A percentile compares a stretch with the other conserved stretches of the same genome.
phyloP scores from a whole-genome alignment of 768 basidiomycete genomes.

The Kwoniella mangroviensis region DNA sequence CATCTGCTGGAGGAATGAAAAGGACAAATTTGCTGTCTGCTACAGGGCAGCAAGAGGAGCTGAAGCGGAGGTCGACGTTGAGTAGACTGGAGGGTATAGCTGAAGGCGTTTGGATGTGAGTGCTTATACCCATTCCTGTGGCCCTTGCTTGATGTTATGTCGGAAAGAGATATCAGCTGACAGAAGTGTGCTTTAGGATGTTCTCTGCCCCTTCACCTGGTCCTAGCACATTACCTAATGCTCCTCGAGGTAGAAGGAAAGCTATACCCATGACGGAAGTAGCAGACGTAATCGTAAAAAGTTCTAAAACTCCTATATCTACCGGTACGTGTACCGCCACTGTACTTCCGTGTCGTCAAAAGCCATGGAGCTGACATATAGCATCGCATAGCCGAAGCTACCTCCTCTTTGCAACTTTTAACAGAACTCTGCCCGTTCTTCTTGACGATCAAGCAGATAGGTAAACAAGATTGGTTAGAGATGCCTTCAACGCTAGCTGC shows the following conservation, averaged over 20 bases:
- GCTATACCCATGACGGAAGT: conserved; percentile 56
- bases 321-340: conserved; percentile 34
- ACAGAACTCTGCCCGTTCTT: conserved; percentile 57
- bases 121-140: not conserved
- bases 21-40: conserved; percentile 32
- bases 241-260: conserved; percentile 42
- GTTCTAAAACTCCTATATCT: conserved; percentile 57
- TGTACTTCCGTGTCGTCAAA: not conserved
- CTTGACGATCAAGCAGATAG: conserved; percentile 45
- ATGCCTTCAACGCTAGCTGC: conserved; percentile 45
- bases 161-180: not conserved
- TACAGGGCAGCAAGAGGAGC: conserved; percentile 48
- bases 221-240: conserved; percentile 34
- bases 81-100: conserved; percentile 56
- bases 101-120: conserved; percentile 58
- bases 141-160: not conserved
- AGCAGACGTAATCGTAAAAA: conserved; percentile 56
- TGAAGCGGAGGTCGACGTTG: conserved; percentile 56
- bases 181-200: conserved; percentile 34
- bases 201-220: conserved; percentile 47
- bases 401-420: conserved; percentile 52
- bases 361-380: not conserved
- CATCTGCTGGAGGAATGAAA: conserved; percentile 24
- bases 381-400: conserved; percentile 49
- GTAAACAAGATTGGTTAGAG: conserved; percentile 55